Conservation (phyloP, 2,329 filamentous ascomycete genomes). For the Rhynchosporium agropyri region DNA sequence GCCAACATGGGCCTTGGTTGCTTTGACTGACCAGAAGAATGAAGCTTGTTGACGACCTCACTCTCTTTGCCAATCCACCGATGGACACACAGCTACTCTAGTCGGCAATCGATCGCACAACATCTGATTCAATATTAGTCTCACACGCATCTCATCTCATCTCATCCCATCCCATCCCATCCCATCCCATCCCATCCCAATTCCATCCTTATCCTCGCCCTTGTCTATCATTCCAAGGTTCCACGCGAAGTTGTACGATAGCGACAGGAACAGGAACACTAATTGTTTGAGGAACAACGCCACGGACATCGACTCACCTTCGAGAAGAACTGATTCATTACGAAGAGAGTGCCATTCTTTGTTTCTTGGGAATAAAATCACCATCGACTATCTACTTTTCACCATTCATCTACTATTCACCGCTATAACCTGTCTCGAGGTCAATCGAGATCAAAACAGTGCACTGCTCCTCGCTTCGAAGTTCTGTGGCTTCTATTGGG, state of each 20-base stretch:
- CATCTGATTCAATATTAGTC: not conserved
- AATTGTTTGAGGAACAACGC: not conserved
- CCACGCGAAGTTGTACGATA: conserved; percentile 2
- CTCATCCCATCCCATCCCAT: not conserved
- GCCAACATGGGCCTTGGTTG: not conserved
- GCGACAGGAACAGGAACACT: not conserved
- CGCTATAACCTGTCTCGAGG: conserved; percentile 8
- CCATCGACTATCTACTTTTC: too few relatives aligned
- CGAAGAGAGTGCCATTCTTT: conserved; percentile 13
- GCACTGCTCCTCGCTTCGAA: conserved; percentile 11
- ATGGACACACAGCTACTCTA: conserved; percentile 2
- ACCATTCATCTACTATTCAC: not conserved
- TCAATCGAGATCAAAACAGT: conserved; percentile 7
- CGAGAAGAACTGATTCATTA: not conserved
- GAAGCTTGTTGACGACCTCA: conserved; percentile 22
- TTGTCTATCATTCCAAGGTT: not conserved
- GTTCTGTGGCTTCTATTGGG: conserved; percentile 9
- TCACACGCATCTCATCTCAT: not conserved
- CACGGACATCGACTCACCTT: not conserved
- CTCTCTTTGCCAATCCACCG: conserved; percentile 19
- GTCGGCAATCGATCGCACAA: not conserved
- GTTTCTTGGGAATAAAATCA: not conserved
- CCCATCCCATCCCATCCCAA: not conserved
- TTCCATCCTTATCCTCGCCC: too few relatives aligned
- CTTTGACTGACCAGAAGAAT: conserved; percentile 17